Evolutionary conservation across 768 basidiomycete species (phyloP).

Genomic region (Neoboletus brunneissimus): DNA sequence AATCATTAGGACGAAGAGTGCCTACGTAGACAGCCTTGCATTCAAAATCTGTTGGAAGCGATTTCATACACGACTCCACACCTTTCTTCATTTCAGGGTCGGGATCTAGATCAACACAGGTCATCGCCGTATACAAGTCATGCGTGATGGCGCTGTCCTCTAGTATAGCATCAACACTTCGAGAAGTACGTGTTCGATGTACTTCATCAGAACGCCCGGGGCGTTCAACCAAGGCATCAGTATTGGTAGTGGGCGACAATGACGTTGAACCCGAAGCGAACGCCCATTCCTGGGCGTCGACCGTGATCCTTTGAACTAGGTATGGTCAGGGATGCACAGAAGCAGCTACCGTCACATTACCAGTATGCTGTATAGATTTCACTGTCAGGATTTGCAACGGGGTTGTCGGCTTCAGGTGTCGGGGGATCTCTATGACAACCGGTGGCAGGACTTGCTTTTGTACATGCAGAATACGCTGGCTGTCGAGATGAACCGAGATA

Average conservation of each 20-base stretch:
- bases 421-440: neutral
- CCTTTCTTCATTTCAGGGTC: constrained; percentile 7
- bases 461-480: neutral
- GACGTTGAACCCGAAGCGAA: neutral
- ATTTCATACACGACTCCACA: constrained; percentile 7
- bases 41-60: neutral
- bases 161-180: neutral
- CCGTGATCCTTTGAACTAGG: constrained; percentile 6
- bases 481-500: constrained; percentile 3
- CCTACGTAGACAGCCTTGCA: constrained; percentile 11
- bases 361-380: constrained; percentile 4
- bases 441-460: neutral
- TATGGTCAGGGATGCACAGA: neutral
- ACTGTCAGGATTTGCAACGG: neutral
- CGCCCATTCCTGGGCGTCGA: neutral
- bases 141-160: neutral
- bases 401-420: neutral
- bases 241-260: neutral
- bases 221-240: neutral
- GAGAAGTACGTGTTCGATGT: neutral
- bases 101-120: neutral
- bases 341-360: neutral
- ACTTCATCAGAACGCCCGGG: neutral
- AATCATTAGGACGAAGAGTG: neutral
- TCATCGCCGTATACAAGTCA: constrained; percentile 11